Conservation (phyloP, 768 basidiomycete genomes). For the Tulasnella calospora region DNA sequence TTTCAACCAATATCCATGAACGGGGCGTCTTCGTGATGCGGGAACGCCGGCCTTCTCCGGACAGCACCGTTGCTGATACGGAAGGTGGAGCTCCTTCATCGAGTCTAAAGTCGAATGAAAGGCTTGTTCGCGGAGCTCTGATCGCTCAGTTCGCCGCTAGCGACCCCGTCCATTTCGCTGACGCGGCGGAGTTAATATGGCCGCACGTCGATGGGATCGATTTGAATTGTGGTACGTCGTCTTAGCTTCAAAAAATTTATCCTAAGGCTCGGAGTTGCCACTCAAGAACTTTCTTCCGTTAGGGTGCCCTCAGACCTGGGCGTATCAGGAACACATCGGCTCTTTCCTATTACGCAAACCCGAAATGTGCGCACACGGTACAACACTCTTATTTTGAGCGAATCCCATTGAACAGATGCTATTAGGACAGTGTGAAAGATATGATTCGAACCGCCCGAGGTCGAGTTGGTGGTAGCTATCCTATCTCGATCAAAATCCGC, state of each 20-base stretch:
- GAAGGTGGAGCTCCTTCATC: background rate
- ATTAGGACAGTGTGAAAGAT: slow-evolving; percentile 33
- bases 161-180: slow-evolving; percentile 40
- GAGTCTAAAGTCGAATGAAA: slow-evolving; percentile 15
- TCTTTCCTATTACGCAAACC: slow-evolving; percentile 45
- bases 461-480: slow-evolving; percentile 41
- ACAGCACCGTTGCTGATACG: slow-evolving; percentile 1
- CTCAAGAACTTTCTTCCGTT: background rate
- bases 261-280: background rate
- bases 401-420: background rate
- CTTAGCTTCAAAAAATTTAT: background rate
- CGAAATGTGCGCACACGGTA: slow-evolving; percentile 35
- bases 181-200: slow-evolving; percentile 42
- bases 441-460: slow-evolving; percentile 42
- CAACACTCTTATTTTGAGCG: background rate
- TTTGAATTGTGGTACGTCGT: slow-evolving; percentile 41
- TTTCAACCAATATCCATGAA: slow-evolving; percentile 39
- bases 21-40: slow-evolving; percentile 42
- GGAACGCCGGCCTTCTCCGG: slow-evolving; percentile 29
- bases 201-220: slow-evolving; percentile 47
- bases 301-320: slow-evolving; percentile 46
- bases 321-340: slow-evolving; percentile 44
- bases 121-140: slow-evolving; percentile 38
- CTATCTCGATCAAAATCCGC: slow-evolving; percentile 46
- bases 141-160: slow-evolving; percentile 47